phyloP scores from a whole-genome alignment of 73 alveolate species.

The Paramecium sexaurelia region DNA sequence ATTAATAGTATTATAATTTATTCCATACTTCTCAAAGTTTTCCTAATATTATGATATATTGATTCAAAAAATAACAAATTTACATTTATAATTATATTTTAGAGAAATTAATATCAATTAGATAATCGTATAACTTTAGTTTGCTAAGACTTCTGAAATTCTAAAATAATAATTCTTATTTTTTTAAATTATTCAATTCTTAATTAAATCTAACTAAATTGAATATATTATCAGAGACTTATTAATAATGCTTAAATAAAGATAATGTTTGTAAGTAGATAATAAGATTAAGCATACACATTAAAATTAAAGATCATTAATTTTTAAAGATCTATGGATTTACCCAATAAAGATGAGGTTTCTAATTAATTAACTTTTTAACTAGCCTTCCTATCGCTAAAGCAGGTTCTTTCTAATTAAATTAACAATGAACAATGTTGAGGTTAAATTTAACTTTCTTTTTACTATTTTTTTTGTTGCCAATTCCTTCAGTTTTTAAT shows the following conservation, averaged over 20 bases:
- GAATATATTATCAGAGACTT: background rate
- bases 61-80: too few relatives aligned
- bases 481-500: background rate
- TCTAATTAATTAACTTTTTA: background rate
- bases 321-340: constrained; percentile 26
- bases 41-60: too few relatives aligned
- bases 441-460: constrained; percentile 21
- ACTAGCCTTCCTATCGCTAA: constrained; percentile 5
- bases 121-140: too few relatives aligned
- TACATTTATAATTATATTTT: too few relatives aligned
- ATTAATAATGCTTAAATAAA: background rate
- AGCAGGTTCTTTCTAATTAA: constrained; percentile 11
- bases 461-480: background rate
- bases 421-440: constrained; percentile 3
- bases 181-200: background rate
- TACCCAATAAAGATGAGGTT: constrained; percentile 46
- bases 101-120: too few relatives aligned
- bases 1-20: too few relatives aligned
- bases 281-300: background rate
- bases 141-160: background rate
- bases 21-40: too few relatives aligned
- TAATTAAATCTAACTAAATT: background rate
- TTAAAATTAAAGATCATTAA: background rate
- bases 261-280: background rate
- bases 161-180: background rate